Conservation (phyloP, 257 asterid species). For the Verbascum thapsus region DNA sequence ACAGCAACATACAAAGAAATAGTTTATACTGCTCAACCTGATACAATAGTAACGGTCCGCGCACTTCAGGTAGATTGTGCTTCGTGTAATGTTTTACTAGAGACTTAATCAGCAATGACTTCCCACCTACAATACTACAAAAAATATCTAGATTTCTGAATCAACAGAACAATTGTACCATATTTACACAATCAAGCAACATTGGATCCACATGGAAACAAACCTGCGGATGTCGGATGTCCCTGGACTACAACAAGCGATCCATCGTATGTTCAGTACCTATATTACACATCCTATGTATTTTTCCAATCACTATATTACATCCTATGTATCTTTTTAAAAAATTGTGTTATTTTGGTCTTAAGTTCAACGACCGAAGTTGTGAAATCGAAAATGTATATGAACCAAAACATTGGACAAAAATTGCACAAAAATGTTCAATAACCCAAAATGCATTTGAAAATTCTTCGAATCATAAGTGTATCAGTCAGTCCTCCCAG, state of each 20-base stretch:
- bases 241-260: slow-evolving; percentile 89
- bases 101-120: slow-evolving; percentile 84
- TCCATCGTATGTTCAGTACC: too few relatives aligned
- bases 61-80: slow-evolving; percentile 93
- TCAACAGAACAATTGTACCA: background rate
- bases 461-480: too few relatives aligned
- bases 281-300: too few relatives aligned
- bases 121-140: slow-evolving; percentile 61
- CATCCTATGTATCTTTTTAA: too few relatives aligned
- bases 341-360: too few relatives aligned
- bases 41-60: slow-evolving; percentile 91
- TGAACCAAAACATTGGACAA: too few relatives aligned
- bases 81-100: slow-evolving; percentile 87
- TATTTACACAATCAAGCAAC: slow-evolving; percentile 1
- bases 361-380: too few relatives aligned
- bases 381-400: too few relatives aligned
- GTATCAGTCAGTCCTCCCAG: background rate
- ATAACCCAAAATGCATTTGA: too few relatives aligned
- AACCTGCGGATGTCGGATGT: slow-evolving; percentile 96
- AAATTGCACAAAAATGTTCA: too few relatives aligned
- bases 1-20: background rate
- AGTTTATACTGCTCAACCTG: slow-evolving; percentile 54
- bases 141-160: slow-evolving; percentile 27
- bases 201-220: slow-evolving; percentile 13
- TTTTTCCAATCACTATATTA: too few relatives aligned